A percentile compares a stretch with the other conserved stretches of the same genome.
Conservation (phyloP, 1,284 basidiomycete genomes). For the Marasmius sp. region DNA sequence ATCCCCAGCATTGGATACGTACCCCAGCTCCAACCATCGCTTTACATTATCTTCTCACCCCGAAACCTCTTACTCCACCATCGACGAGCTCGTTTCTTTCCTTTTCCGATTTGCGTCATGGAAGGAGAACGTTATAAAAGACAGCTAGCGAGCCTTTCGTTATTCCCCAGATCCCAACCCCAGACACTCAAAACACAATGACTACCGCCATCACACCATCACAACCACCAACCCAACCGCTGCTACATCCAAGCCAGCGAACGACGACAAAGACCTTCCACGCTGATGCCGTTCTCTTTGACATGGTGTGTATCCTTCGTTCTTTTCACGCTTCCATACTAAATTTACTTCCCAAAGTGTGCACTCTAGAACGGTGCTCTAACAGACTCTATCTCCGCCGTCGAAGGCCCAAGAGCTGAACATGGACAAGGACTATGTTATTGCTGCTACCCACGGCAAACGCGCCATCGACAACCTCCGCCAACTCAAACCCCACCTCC, state of each 20-base stretch:
- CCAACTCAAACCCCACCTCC: conserved; percentile 57
- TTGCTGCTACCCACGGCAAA: conserved; percentile 76
- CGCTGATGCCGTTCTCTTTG: conserved; percentile 68
- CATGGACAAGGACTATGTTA: conserved; percentile 62
- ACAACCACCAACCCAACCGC: neutral
- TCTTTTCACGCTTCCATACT: neutral
- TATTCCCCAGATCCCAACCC: no score
- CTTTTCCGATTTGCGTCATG: no score
- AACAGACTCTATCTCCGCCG: conserved; percentile 73
- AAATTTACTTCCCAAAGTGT: conserved; percentile 16
- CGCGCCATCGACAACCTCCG: conserved; percentile 66
- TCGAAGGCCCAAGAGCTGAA: conserved; percentile 73
- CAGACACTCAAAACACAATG: no score
- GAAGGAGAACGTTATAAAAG: no score
- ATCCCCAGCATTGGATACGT: no score
- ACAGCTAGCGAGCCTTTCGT: no score
- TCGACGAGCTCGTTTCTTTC: no score
- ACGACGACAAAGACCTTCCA: conserved; percentile 32
- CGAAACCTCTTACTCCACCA: no score
- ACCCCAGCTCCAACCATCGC: no score
- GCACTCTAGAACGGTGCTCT: conserved; percentile 62
- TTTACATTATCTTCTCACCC: no score
- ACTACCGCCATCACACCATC: neutral
- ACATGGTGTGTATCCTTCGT: conserved; percentile 54
- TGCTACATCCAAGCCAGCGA: neutral